Conservation (phyloP, 345 rosid species). For the Gossypium arboreum region DNA sequence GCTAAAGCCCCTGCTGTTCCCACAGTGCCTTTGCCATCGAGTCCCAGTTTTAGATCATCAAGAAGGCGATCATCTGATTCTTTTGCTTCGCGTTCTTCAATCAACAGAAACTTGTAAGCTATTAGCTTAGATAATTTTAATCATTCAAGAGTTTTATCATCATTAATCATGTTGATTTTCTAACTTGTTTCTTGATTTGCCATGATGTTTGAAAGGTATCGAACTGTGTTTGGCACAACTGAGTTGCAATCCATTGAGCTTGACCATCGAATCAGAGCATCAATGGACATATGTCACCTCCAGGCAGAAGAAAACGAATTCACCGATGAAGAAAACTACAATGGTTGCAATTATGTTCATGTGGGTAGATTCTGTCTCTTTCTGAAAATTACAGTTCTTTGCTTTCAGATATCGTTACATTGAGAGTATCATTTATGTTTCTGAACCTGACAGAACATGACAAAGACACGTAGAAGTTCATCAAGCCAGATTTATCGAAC, state of each 20-base stretch:
- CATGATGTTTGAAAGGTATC: slow-evolving; percentile 29
- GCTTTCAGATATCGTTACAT: neutral
- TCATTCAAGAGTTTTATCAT: neutral
- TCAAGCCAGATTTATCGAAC: slow-evolving; percentile 19
- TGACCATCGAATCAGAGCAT: slow-evolving; percentile 20
- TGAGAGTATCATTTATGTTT: slow-evolving; percentile 9
- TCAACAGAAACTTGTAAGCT: slow-evolving; percentile 44
- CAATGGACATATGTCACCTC: slow-evolving; percentile 18
- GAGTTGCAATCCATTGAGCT: slow-evolving; percentile 30
- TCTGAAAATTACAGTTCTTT: neutral
- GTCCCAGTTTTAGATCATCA: slow-evolving; percentile 24
- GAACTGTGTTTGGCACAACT: slow-evolving; percentile 39
- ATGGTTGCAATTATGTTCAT: slow-evolving; percentile 30
- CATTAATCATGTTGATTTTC: neutral
- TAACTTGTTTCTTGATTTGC: slow-evolving; percentile 6
- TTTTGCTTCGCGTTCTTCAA: slow-evolving; percentile 28
- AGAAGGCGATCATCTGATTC: slow-evolving; percentile 57
- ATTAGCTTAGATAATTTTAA: neutral
- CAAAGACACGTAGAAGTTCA: slow-evolving; percentile 21
- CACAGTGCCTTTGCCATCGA: slow-evolving; percentile 45
- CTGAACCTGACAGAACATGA: slow-evolving; percentile 31
- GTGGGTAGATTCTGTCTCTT: slow-evolving; percentile 29
- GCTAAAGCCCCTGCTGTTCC: slow-evolving; percentile 47
- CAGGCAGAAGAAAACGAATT: slow-evolving; percentile 26
- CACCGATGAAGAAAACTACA: slow-evolving; percentile 26